Evolutionary conservation across 441 rosid species (phyloP).

Genomic region (Gossypium laxum): DNA sequence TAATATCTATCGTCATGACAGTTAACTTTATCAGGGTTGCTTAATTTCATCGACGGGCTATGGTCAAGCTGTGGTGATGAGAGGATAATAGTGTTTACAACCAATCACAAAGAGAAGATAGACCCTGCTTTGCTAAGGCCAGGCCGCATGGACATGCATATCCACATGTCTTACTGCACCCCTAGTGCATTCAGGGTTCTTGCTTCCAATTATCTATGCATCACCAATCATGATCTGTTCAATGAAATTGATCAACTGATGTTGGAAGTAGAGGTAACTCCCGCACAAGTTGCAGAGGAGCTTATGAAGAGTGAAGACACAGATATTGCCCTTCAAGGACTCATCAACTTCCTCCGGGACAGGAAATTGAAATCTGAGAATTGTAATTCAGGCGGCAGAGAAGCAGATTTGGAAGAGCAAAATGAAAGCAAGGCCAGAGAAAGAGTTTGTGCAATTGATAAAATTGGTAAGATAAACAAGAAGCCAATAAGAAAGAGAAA

Average conservation of each 20-base stretch:
- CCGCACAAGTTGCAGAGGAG: slow-evolving; percentile 10
- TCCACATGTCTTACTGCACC: slow-evolving; percentile 8
- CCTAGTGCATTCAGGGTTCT: background rate
- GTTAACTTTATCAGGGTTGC: background rate
- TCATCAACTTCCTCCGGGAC: background rate
- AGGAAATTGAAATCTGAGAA: background rate
- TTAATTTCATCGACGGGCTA: background rate
- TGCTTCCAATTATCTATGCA: background rate
- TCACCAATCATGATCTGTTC: background rate
- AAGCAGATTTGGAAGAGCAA: background rate
- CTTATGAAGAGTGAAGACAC: slow-evolving; percentile 9
- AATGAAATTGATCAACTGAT: background rate
- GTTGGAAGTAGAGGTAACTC: background rate
- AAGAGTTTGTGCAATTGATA: too few species aligned
- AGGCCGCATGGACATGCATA: slow-evolving; percentile 13
- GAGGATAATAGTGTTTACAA: background rate
- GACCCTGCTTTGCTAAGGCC: slow-evolving; percentile 10
- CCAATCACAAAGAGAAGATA: background rate
- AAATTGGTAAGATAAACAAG: too few species aligned
- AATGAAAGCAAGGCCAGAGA: background rate
- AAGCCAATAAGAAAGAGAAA: too few species aligned
- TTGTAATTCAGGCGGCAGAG: background rate
- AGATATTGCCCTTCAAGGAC: slow-evolving; percentile 3
- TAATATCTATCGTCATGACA: background rate
- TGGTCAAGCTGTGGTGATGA: slow-evolving; percentile 10